Conservation (phyloP, 73 alveolate species). For the Paramecium pentaurelia region DNA sequence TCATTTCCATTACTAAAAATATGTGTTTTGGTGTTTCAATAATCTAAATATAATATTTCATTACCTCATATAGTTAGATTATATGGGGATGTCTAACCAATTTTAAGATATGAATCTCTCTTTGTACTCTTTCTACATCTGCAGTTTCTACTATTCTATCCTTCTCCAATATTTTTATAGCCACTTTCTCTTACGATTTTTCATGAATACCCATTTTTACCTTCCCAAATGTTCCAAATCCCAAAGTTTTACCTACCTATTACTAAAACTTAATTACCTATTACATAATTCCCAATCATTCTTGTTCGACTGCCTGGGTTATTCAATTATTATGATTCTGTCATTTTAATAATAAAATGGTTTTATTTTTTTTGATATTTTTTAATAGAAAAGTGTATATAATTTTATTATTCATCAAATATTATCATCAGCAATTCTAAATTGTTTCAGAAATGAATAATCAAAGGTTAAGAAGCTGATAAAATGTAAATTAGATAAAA, state of each 20-base stretch:
- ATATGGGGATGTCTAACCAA: conserved; percentile 80
- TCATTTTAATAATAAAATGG: not conserved
- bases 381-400: not conserved
- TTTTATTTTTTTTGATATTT: too few relatives aligned
- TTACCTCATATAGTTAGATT: conserved; percentile 73
- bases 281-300: not conserved
- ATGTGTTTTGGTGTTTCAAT: conserved; percentile 62
- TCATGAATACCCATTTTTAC: conserved; percentile 51
- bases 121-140: conserved; percentile 84
- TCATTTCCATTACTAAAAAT: conserved; percentile 53
- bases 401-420: not conserved
- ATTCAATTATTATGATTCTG: not conserved
- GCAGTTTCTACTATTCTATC: conserved; percentile 84
- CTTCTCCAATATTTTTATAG: conserved; percentile 92
- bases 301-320: not conserved
- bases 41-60: not conserved
- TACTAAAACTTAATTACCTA: conserved; percentile 12
- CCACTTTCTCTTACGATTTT: conserved; percentile 76
- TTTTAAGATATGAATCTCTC: conserved; percentile 82
- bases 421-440: too few relatives aligned
- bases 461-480: too few relatives aligned
- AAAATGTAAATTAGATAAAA: too few relatives aligned
- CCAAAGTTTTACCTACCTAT: conserved; percentile 49
- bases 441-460: too few relatives aligned
- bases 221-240: conserved; percentile 60